Percentiles rank a stretch among this genome's conserved stretches.
phyloP scores from a whole-genome alignment of 192 early-diverging fungal genomes.

The Coemansia umbellata region DNA sequence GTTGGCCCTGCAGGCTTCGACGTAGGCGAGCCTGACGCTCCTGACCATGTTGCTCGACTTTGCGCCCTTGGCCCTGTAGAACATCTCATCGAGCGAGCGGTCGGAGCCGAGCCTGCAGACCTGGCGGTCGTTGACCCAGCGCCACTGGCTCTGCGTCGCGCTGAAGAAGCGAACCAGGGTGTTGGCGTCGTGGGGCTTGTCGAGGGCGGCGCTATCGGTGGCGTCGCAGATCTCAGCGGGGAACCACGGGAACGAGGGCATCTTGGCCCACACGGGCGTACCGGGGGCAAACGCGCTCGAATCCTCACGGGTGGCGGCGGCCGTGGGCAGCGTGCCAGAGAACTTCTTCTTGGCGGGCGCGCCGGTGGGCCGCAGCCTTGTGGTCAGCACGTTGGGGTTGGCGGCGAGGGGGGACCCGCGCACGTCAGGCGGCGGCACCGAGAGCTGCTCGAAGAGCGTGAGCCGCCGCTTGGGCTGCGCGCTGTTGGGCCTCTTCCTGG shows the following conservation, averaged over 20 bases:
- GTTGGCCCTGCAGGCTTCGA: conserved; percentile 16
- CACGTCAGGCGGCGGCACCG: conserved; percentile 38
- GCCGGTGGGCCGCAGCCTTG: conserved; percentile 7
- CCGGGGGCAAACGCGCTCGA: conserved; percentile 6
- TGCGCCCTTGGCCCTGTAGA: conserved; percentile 18
- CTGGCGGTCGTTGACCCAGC: conserved; percentile 20
- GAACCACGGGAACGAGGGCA: conserved; percentile 43
- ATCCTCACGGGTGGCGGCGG: conserved; percentile 7
- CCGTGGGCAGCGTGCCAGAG: conserved; percentile 1
- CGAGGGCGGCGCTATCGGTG: conserved; percentile 12
- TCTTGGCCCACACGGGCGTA: conserved; percentile 47
- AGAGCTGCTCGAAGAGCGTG: conserved; percentile 42
- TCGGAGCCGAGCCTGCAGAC: conserved; percentile 31
- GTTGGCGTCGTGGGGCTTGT: not conserved
- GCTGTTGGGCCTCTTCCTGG: not conserved
- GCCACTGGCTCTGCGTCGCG: conserved; percentile 18
- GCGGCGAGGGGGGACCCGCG: conserved; percentile 15
- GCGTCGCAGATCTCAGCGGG: conserved; percentile 33
- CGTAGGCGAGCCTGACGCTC: conserved; percentile 25
- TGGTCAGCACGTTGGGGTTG: conserved; percentile 22
- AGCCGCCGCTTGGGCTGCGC: conserved; percentile 8
- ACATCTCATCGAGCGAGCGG: conserved; percentile 1
- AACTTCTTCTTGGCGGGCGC: not conserved
- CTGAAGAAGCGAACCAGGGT: conserved; percentile 39
- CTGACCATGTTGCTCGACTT: conserved; percentile 11